These are phyloP conservation scores for Capsicum rhomboideum DNA, from an alignment of 257 asterid genomes.

Conservation along the genomic window DNA sequence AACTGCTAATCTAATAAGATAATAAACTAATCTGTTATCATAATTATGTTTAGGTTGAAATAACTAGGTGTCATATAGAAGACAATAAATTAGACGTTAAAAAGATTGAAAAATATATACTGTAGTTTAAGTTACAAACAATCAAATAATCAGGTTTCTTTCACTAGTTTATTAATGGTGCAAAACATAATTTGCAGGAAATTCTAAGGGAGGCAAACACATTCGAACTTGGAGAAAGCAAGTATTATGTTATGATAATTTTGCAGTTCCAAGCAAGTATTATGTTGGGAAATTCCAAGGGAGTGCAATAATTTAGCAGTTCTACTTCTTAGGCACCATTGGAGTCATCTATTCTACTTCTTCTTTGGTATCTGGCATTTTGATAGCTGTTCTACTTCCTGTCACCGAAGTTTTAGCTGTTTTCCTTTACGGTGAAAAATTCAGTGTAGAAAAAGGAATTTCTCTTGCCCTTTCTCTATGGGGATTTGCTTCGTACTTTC, in stretches of 20 bases:
- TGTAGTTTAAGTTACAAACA: no score
- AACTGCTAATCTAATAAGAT: no score
- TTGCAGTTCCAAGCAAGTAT: no score
- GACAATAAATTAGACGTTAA: no score
- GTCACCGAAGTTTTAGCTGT: constrained; percentile 14
- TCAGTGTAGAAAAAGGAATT: constrained; percentile 16
- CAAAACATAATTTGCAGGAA: constrained; percentile 4
- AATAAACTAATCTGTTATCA: no score
- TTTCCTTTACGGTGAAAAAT: constrained; percentile 10
- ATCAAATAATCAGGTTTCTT: no score
- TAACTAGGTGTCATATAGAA: no score
- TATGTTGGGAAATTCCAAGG: constrained; percentile 3
- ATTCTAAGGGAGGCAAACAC: constrained; percentile 11
- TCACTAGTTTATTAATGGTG: neutral
- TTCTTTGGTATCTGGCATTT: constrained; percentile 17
- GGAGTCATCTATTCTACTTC: constrained; percentile 17
- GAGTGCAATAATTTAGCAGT: constrained; percentile 6
- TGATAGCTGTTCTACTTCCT: constrained; percentile 17
- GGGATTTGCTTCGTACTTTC: constrained; percentile 24
- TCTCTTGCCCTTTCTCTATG: constrained; percentile 21
- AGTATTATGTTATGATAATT: no score
- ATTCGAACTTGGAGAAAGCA: constrained; percentile 13
- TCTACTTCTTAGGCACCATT: constrained; percentile 13
- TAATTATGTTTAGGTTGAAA: no score
- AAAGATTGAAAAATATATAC: no score